Conservation (phyloP, 352 stramenopile genomes). For the Globisporangium paroecandrum region DNA sequence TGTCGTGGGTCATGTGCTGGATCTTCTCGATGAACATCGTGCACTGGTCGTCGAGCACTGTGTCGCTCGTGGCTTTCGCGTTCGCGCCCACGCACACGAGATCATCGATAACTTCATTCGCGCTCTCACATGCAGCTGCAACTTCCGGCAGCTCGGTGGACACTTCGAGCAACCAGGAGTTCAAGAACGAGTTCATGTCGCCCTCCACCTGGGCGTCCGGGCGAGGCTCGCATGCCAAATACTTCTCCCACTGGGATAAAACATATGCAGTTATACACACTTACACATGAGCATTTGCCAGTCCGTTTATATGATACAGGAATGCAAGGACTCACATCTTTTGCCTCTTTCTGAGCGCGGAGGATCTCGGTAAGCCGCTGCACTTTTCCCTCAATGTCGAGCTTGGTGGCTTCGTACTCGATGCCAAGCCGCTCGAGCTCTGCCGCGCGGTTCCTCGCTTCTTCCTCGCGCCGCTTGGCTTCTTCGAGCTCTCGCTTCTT, state of each 20-base stretch:
- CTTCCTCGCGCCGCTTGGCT: slow-evolving; percentile 53
- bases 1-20: slow-evolving; percentile 52
- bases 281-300: neutral
- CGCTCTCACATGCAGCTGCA: slow-evolving; percentile 44
- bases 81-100: slow-evolving; percentile 53
- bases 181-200: slow-evolving; percentile 82
- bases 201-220: slow-evolving; percentile 64
- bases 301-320: neutral
- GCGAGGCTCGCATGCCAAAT: slow-evolving; percentile 64
- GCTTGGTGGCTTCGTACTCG: slow-evolving; percentile 51
- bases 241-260: slow-evolving; percentile 56
- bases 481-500: slow-evolving; percentile 55
- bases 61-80: slow-evolving; percentile 53
- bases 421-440: slow-evolving; percentile 57
- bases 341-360: slow-evolving; percentile 56
- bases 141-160: slow-evolving; percentile 45
- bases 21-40: slow-evolving; percentile 46
- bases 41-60: slow-evolving; percentile 36
- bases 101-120: slow-evolving; percentile 61
- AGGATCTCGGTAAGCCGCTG: slow-evolving; percentile 59
- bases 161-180: slow-evolving; percentile 68
- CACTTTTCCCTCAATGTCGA: slow-evolving; percentile 56
- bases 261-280: neutral
- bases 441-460: slow-evolving; percentile 55
- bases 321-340: slow-evolving; percentile 34